Base-by-base conservation (phyloP, 208 protist genomes). In the Kentomonas sorsogonicus region DNA sequence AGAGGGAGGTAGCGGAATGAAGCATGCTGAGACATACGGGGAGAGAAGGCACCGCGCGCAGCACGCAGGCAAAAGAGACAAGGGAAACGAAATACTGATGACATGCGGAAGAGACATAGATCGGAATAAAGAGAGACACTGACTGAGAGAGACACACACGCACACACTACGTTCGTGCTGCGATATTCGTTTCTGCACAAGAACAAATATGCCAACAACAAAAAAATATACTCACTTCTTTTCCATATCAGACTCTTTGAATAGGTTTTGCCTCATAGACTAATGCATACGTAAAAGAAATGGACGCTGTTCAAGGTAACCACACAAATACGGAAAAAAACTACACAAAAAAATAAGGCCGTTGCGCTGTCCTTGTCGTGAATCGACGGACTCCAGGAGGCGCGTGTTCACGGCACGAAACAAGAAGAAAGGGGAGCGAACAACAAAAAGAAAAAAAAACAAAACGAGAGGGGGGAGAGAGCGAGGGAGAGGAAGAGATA, bases 51-150 rank as follows among this genome's bases (percentile, higher is more conserved):
- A 67, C 40, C 9, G 30, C 59, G 10, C 4, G 20, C 53, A 26
- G 13, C 23, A 63, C 26, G 33, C 11, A 54, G 45, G 48, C 45
- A 61, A 38, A 25, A 72, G 31, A 54, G 64, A 57, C 11, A 59
- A 55, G 31, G 51, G 40, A 47, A 68, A 41, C 41, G 54, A 61
- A 54, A 27, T 48, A 18, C 22, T 38, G 3, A 30, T 31, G 3
- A 15, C 10, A 40, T 59, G 38, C 2, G 7, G 2, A 25, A 50
- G 54, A 43, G 27, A 43, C 22, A 26, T 20, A 20, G 30, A 31
- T 9, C 2, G 27, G 9, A 40, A 39, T 31, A 54, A 46, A 45
- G 27, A n/a, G n/a, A n/a, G n/a, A n/a, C n/a, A n/a, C n/a, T n/a
- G n/a, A n/a, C n/a, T n/a, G n/a, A n/a, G n/a, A n/a, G n/a, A n/a